These are phyloP conservation scores for Apiospora malaysiana DNA, from an alignment of 2,329 filamentous ascomycete species.

Conservation along the genomic window DNA sequence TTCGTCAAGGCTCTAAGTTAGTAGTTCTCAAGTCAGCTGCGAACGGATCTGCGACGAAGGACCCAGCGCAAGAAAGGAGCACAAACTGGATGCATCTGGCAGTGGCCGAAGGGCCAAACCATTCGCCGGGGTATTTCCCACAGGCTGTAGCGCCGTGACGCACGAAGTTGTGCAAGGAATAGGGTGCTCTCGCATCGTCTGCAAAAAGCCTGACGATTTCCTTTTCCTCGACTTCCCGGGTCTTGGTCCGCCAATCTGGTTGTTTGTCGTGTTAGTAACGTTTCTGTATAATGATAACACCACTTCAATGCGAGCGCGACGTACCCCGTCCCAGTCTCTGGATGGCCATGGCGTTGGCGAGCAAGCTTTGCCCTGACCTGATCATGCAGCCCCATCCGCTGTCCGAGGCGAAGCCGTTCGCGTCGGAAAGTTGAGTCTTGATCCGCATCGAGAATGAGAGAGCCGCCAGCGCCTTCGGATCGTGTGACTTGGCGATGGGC, in stretches of 20 bases:
- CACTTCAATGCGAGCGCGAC: neutral
- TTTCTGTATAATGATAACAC: slow-evolving; percentile 19
- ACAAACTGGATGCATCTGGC: slow-evolving; percentile 90
- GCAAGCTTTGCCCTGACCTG: slow-evolving; percentile 87
- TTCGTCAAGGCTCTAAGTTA: slow-evolving; percentile 72
- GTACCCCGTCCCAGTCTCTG: slow-evolving; percentile 80
- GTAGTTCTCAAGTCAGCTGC: slow-evolving; percentile 1
- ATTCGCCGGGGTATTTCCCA: slow-evolving; percentile 94
- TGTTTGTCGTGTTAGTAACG: slow-evolving; percentile 35
- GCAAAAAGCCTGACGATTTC: slow-evolving; percentile 82
- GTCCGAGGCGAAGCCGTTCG: slow-evolving; percentile 86
- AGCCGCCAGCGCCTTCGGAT: slow-evolving; percentile 71
- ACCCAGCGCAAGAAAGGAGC: slow-evolving; percentile 11
- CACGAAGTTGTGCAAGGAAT: slow-evolving; percentile 95
- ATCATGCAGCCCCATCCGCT: slow-evolving; percentile 99
- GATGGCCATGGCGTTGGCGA: slow-evolving; percentile 83
- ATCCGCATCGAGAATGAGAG: slow-evolving; percentile 87
- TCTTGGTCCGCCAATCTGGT: slow-evolving; percentile 76
- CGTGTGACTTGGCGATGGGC: slow-evolving; percentile 78
- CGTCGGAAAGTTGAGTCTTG: slow-evolving; percentile 78
- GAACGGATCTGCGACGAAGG: neutral
- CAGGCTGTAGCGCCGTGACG: slow-evolving; percentile 84
- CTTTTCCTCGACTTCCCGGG: slow-evolving; percentile 64
- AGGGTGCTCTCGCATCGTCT: slow-evolving; percentile 83
- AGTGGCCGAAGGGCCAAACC: slow-evolving; percentile 98